Conservation (phyloP, 2,329 filamentous ascomycete genomes). For the Cordyceps farinosa region DNA sequence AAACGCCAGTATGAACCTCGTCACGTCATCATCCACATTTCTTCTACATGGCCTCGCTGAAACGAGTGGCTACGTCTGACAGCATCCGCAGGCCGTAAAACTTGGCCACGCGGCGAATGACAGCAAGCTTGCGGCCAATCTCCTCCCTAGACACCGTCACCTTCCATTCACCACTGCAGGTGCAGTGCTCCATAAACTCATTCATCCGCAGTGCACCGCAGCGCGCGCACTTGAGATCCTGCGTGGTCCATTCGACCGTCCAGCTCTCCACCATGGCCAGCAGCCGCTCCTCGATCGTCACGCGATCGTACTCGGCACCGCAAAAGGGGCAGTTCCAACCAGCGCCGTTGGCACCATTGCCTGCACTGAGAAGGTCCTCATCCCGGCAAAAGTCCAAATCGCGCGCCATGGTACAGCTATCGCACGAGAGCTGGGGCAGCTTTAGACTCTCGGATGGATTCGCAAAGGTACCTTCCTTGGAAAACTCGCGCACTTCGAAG, state of each 20-base stretch:
- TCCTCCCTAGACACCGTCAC: slow-evolving; percentile 66
- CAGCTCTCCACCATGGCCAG: slow-evolving; percentile 72
- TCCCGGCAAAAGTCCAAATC: slow-evolving; percentile 93
- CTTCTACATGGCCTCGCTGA: slow-evolving; percentile 45
- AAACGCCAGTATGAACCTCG: slow-evolving; percentile 13
- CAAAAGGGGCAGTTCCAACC: slow-evolving; percentile 78
- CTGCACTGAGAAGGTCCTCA: slow-evolving; percentile 61
- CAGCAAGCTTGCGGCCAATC: slow-evolving; percentile 59
- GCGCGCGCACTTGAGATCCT: slow-evolving; percentile 78
- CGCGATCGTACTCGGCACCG: slow-evolving; percentile 68
- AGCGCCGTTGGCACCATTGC: slow-evolving; percentile 30
- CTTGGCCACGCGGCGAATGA: slow-evolving; percentile 70
- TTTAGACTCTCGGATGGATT: slow-evolving; percentile 78
- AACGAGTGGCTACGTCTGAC: slow-evolving; percentile 65
- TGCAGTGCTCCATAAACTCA: slow-evolving; percentile 96
- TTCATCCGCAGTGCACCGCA: slow-evolving; percentile 76
- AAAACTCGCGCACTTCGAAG: slow-evolving; percentile 95
- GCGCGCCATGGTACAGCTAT: slow-evolving; percentile 82
- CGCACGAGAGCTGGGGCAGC: slow-evolving; percentile 75
- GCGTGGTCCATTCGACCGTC: slow-evolving; percentile 76
- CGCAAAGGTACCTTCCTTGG: slow-evolving; percentile 76
- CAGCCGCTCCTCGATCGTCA: slow-evolving; percentile 79
- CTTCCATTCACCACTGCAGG: slow-evolving; percentile 83
- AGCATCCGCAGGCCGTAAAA: slow-evolving; percentile 83
- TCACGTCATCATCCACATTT: slow-evolving; percentile 4